These are phyloP conservation scores for Diaporthe batatas DNA, from an alignment of 2,329 filamentous ascomycete genomes.

Conservation along the genomic window DNA sequence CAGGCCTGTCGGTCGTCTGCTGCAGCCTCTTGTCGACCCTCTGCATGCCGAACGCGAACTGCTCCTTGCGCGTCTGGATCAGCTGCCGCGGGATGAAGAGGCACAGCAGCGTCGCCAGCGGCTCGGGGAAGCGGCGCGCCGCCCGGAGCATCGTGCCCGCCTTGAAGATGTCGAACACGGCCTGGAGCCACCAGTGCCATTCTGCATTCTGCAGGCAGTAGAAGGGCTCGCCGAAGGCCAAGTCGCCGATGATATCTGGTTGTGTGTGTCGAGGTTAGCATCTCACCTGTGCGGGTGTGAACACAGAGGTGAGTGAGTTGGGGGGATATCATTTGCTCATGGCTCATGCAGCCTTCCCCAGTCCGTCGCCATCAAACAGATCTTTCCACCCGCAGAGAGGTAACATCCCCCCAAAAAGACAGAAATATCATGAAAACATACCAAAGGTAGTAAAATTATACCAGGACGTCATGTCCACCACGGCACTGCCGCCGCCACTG, in stretches of 20 bases:
- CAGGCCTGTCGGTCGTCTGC: constrained; percentile 32
- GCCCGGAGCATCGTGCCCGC: constrained; percentile 34
- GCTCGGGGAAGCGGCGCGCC: constrained; percentile 29
- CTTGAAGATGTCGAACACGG: constrained; percentile 42
- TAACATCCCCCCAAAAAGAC: neutral
- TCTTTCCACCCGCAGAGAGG: constrained; percentile 36
- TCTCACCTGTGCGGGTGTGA: neutral
- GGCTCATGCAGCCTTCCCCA: neutral
- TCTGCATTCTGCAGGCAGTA: constrained; percentile 43
- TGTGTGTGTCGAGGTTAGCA: neutral
- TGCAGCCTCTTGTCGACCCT: constrained; percentile 31
- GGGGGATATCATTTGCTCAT: neutral
- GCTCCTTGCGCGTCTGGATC: constrained; percentile 34
- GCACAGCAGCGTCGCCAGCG: constrained; percentile 24
- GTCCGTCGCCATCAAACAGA: neutral
- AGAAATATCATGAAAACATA: constrained; percentile 46
- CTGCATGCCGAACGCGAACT: constrained; percentile 31
- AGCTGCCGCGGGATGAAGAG: constrained; percentile 31
- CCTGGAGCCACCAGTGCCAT: constrained; percentile 45
- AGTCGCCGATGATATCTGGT: constrained; percentile 45
- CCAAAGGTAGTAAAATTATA: constrained; percentile 47
- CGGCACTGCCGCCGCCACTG: constrained; percentile 34
- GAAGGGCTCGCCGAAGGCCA: constrained; percentile 46
- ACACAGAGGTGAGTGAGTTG: neutral
- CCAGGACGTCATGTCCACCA: constrained; percentile 45